Conservation (phyloP, 192 early-diverging fungal genomes). For the Allomyces macrogynus region DNA sequence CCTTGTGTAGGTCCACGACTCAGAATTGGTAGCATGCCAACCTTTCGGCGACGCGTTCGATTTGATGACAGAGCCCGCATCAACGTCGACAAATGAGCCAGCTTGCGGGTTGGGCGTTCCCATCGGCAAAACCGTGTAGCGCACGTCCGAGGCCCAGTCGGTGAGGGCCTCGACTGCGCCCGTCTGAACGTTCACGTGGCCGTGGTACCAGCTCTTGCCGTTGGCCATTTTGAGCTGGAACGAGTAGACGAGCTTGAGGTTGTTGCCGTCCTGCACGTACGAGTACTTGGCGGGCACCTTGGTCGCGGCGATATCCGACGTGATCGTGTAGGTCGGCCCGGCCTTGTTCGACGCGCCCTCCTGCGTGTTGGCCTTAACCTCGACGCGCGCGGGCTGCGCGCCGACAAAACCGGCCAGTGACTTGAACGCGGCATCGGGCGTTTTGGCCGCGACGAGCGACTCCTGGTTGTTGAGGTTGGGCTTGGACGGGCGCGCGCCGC, state of each 20-base stretch:
- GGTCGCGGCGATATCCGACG: neutral
- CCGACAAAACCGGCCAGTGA: neutral
- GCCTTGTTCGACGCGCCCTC: neutral
- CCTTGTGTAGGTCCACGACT: constrained; percentile 45
- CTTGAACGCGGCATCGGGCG: neutral
- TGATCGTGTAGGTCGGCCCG: neutral
- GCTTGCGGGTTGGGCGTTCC: constrained; percentile 26
- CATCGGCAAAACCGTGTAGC: neutral
- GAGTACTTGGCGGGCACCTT: constrained; percentile 39
- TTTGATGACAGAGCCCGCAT: constrained; percentile 20
- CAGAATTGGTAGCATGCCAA: constrained; percentile 25
- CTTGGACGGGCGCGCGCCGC: neutral
- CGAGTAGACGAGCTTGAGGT: constrained; percentile 48
- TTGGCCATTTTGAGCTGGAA: constrained; percentile 50
- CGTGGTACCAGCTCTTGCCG: constrained; percentile 43
- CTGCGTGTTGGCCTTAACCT: neutral
- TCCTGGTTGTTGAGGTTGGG: neutral
- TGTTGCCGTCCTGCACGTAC: constrained; percentile 38
- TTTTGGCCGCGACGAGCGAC: neutral
- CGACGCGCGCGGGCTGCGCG: neutral
- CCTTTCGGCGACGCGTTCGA: constrained; percentile 37
- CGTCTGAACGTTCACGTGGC: constrained; percentile 33
- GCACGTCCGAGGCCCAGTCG: constrained; percentile 57
- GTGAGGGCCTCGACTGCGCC: constrained; percentile 45
- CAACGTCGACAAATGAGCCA: constrained; percentile 13